Evolutionary conservation across 495 filamentous ascomycete genomes (phyloP).

Genomic region (Letharia lupina): DNA sequence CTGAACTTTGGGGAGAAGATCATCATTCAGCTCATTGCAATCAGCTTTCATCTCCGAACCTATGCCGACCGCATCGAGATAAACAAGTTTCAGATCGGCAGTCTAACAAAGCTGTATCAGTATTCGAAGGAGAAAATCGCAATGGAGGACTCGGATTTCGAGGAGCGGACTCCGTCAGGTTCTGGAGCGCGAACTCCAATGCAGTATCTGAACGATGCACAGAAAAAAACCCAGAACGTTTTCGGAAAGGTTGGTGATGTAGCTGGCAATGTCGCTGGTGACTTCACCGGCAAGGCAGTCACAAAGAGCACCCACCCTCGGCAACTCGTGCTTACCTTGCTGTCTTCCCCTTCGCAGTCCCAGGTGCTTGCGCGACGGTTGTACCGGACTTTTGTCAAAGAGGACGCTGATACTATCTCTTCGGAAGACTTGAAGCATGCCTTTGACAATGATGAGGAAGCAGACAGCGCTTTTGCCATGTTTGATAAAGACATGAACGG

Average conservation of each 20-base stretch:
- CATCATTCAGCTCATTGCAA: constrained; percentile 88
- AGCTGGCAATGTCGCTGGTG: constrained; percentile 83
- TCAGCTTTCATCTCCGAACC: constrained; percentile 83
- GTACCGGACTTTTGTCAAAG: constrained; percentile 79
- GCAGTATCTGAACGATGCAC: constrained; percentile 54
- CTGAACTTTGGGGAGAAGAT: constrained; percentile 90
- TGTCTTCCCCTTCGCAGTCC: constrained; percentile 62
- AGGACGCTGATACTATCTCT: constrained; percentile 65
- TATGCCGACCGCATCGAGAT: constrained; percentile 87
- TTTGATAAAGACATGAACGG: constrained; percentile 97
- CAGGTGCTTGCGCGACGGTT: constrained; percentile 84
- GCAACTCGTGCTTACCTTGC: constrained; percentile 68
- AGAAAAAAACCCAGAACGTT: constrained; percentile 61
- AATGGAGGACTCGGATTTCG: constrained; percentile 64
- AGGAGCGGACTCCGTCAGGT: constrained; percentile 39
- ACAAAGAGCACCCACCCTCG: constrained; percentile 70
- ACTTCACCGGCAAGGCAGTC: constrained; percentile 80
- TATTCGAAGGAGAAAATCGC: constrained; percentile 68
- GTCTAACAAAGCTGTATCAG: constrained; percentile 71
- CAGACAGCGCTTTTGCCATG: constrained; percentile 83
- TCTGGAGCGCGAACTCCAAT: constrained; percentile 66
- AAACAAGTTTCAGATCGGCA: constrained; percentile 82
- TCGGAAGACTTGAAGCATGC: constrained; percentile 69
- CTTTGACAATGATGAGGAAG: constrained; percentile 79
- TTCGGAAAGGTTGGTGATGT: constrained; percentile 78